These are phyloP conservation scores for Rhododendron ferrugineum DNA, from an alignment of 148 eudicot genomes.

Conservation along the genomic window DNA sequence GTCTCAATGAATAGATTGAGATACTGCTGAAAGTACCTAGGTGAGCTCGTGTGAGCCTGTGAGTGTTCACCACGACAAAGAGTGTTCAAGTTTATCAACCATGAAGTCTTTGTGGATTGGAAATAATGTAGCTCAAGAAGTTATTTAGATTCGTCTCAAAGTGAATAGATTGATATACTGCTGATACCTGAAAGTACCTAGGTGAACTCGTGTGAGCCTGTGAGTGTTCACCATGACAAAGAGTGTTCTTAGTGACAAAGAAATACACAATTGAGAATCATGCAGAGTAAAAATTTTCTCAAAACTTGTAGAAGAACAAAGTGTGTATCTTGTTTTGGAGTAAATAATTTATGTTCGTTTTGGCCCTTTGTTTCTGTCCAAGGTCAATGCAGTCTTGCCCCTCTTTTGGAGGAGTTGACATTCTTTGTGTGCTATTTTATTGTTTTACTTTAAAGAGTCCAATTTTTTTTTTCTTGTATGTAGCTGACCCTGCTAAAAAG, in stretches of 20 bases:
- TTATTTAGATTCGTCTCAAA: neutral
- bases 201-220: neutral
- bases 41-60: neutral
- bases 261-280: too few relatives aligned
- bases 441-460: neutral
- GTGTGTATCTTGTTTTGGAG: too few relatives aligned
- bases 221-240: neutral
- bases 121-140: neutral
- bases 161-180: neutral
- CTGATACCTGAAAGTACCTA: neutral
- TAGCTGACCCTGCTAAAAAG: constrained; percentile 7
- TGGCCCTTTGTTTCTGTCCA: neutral
- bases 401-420: neutral
- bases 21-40: neutral
- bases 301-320: too few relatives aligned
- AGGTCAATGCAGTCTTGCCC: neutral
- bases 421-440: neutral
- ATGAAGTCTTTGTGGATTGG: neutral
- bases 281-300: too few relatives aligned
- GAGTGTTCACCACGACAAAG: neutral
- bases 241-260: neutral
- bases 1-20: neutral
- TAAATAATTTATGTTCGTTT: neutral
- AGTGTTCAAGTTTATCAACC: neutral
- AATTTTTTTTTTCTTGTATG: neutral